Percentiles rank a stretch among this genome's conserved stretches.
These are phyloP conservation scores for Phaeotremella fagi DNA, from an alignment of 768 basidiomycete species.

Conservation along the genomic window DNA sequence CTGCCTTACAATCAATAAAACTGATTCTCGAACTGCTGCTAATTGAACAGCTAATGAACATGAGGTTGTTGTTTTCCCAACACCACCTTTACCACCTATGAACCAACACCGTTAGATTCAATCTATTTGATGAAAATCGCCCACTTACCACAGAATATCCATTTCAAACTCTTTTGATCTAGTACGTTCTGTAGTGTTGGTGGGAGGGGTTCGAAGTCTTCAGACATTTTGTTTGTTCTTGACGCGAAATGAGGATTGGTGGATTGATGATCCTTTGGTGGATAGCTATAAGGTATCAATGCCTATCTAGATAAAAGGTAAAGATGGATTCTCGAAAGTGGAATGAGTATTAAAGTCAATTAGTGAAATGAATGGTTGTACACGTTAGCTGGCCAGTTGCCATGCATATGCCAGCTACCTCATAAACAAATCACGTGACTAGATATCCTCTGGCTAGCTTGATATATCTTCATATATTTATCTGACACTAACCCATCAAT, in stretches of 20 bases:
- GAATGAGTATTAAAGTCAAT: no score
- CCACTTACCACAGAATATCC: constrained; percentile 93
- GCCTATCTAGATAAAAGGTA: no score
- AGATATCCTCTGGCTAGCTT: no score
- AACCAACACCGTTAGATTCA: not conserved
- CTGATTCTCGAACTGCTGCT: constrained; percentile 83
- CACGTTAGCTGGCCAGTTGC: no score
- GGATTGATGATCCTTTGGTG: not conserved
- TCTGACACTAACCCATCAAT: no score
- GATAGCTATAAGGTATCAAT: not conserved
- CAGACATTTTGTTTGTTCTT: no score
- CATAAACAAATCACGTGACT: no score
- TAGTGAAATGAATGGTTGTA: no score
- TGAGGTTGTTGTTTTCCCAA: constrained; percentile 97
- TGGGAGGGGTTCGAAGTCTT: constrained; percentile 59
- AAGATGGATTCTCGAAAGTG: no score
- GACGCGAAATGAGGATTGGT: no score
- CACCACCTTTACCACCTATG: constrained; percentile 95
- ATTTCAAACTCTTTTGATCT: constrained; percentile 85
- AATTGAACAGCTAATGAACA: constrained; percentile 97
- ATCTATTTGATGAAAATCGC: not conserved
- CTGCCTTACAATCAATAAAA: constrained; percentile 88
- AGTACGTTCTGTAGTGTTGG: constrained; percentile 91
- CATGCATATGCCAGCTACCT: no score
- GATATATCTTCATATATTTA: no score